A percentile compares a stretch with the other conserved stretches of the same genome.
Evolutionary conservation across 228 moss, liverwort and hornwort species (phyloP).

Genomic region (Sphagnum fallax): DNA sequence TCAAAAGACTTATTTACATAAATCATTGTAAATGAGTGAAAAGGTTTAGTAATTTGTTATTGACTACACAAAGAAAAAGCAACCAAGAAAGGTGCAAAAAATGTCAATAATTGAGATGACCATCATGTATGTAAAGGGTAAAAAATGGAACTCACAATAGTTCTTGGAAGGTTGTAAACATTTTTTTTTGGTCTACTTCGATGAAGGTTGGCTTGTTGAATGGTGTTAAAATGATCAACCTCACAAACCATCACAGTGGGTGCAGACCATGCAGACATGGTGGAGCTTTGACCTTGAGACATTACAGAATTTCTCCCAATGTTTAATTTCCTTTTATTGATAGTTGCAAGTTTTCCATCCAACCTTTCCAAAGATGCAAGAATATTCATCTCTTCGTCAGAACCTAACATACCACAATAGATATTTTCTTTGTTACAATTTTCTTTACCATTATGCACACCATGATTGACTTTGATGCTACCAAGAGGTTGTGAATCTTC

Average conservation of each 20-base stretch:
- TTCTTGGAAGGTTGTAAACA: conserved; percentile 39
- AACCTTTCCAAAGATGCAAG: conserved; percentile 77
- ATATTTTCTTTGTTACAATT: conserved; percentile 17
- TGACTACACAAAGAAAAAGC: too few species aligned
- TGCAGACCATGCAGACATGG: conserved; percentile 32
- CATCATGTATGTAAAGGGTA: too few species aligned
- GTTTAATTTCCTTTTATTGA: conserved; percentile 42
- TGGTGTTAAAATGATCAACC: neutral
- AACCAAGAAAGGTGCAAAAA: too few species aligned
- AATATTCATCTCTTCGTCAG: conserved; percentile 67
- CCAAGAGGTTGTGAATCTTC: conserved; percentile 15
- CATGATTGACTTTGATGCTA: conserved; percentile 3
- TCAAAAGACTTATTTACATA: too few species aligned
- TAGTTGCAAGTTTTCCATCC: conserved; percentile 78
- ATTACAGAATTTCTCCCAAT: conserved; percentile 41
- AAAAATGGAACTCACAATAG: conserved; percentile 39
- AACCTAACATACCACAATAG: conserved; percentile 14
- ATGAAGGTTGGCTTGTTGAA: conserved; percentile 18
- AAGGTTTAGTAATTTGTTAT: too few species aligned
- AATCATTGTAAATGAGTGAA: too few species aligned
- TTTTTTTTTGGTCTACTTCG: conserved; percentile 23
- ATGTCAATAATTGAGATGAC: too few species aligned
- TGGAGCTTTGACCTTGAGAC: conserved; percentile 62
- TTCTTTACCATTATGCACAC: conserved; percentile 40
- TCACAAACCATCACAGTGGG: conserved; percentile 38